These are phyloP conservation scores for Solanum rostratum DNA, from an alignment of 257 asterid species.

Conservation along the genomic window DNA sequence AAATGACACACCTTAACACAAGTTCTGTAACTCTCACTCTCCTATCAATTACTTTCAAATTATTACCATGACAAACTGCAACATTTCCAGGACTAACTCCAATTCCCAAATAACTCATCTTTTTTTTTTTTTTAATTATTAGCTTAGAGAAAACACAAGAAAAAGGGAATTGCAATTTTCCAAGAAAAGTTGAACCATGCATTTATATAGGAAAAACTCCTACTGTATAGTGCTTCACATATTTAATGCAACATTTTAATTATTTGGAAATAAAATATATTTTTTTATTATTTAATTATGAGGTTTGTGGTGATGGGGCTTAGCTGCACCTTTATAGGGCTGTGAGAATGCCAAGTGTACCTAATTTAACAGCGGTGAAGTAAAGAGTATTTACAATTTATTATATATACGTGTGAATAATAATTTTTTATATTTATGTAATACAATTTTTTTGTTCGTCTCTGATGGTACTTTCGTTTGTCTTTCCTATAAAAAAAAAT, in stretches of 20 bases:
- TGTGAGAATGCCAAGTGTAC: neutral
- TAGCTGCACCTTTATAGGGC: neutral
- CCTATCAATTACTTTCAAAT: conserved; percentile 55
- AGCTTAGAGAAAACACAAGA: neutral
- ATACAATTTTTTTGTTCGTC: too few species aligned
- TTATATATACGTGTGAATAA: too few species aligned
- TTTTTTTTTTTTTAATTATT: neutral
- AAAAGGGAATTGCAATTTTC: neutral
- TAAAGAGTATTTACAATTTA: too few species aligned
- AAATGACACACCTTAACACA: conserved; percentile 56
- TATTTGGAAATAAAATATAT: neutral
- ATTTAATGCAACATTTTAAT: neutral
- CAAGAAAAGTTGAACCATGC: neutral
- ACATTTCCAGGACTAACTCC: conserved; percentile 96
- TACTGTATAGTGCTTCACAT: neutral
- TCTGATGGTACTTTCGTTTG: too few species aligned
- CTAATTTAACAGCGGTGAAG: neutral
- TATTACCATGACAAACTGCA: conserved; percentile 67
- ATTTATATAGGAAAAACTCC: neutral
- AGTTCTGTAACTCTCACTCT: conserved; percentile 69
- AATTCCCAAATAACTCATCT: conserved; percentile 72
- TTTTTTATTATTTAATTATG: neutral
- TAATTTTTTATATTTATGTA: too few species aligned
- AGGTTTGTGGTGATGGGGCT: neutral
- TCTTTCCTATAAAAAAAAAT: too few species aligned